Conservation (phyloP, 768 basidiomycete species). For the Suillus discolor region DNA sequence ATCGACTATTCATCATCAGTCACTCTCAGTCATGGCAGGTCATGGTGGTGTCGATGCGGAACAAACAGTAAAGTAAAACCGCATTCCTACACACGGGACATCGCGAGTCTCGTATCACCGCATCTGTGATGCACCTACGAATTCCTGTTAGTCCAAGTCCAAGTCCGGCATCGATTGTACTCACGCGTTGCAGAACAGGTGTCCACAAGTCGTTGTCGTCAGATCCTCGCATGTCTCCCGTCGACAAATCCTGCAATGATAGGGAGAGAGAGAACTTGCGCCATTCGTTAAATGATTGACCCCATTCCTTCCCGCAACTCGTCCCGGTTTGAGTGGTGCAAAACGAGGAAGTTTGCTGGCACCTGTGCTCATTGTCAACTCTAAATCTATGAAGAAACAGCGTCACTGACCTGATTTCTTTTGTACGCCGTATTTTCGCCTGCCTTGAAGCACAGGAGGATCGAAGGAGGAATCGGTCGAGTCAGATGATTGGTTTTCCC, state of each 20-base stretch:
- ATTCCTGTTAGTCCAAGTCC: neutral
- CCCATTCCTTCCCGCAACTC: conserved; percentile 7
- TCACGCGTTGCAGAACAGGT: conserved; percentile 60
- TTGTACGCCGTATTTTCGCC: conserved; percentile 13
- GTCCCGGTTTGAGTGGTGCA: conserved; percentile 27
- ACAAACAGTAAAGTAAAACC: conserved; percentile 56
- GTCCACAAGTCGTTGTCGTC: conserved; percentile 65
- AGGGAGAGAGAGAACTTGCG: conserved; percentile 18
- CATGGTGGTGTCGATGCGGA: conserved; percentile 45
- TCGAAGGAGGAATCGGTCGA: conserved; percentile 33
- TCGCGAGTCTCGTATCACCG: conserved; percentile 45
- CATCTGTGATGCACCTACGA: conserved; percentile 54
- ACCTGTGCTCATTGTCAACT: conserved; percentile 18
- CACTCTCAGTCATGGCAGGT: conserved; percentile 17
- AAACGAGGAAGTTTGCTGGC: conserved; percentile 34
- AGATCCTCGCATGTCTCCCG: conserved; percentile 52
- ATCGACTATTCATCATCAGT: neutral
- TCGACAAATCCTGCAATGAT: conserved; percentile 54
- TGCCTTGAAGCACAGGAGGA: conserved; percentile 21
- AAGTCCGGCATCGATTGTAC: conserved; percentile 24
- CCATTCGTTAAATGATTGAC: conserved; percentile 2
- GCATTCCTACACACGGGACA: conserved; percentile 58
- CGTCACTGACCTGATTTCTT: conserved; percentile 24
- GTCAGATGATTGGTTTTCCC: conserved; percentile 30
- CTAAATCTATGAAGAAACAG: neutral